Conservation (phyloP, 768 basidiomycete species). For the Podaxis carcinomalis region DNA sequence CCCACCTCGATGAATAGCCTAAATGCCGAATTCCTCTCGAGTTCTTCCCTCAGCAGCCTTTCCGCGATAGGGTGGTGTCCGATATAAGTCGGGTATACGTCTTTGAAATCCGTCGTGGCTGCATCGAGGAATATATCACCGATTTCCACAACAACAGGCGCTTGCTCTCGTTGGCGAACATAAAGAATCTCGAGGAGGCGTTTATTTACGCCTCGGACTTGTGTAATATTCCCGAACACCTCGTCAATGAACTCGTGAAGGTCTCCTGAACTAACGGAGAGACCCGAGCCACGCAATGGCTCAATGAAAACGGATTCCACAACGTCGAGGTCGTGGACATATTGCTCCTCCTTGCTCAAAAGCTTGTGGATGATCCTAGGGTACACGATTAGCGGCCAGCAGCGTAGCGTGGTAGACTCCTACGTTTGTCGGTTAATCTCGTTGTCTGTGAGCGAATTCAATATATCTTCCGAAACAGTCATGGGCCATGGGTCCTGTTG, state of each 20-base stretch:
- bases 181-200: constrained; percentile 80
- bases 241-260: constrained; percentile 82
- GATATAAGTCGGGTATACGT: constrained; percentile 82
- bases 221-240: constrained; percentile 85
- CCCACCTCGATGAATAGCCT: constrained; percentile 79
- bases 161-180: constrained; percentile 82
- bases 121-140: constrained; percentile 88
- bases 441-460: constrained; percentile 55
- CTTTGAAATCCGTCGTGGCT: constrained; percentile 75
- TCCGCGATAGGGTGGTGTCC: constrained; percentile 85
- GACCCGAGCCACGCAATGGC: constrained; percentile 41
- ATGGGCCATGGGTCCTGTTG: constrained; percentile 48
- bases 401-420: constrained; percentile 11
- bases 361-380: constrained; percentile 80
- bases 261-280: constrained; percentile 43
- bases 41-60: constrained; percentile 81
- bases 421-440: constrained; percentile 83
- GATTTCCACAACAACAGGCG: constrained; percentile 75
- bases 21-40: constrained; percentile 79
- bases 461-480: constrained; percentile 36
- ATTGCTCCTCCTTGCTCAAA: constrained; percentile 86
- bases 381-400: not conserved
- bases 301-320: constrained; percentile 66
- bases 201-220: constrained; percentile 76
- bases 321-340: constrained; percentile 80